Conservation (phyloP, 192 early-diverging fungal genomes). For the Coemansia sp. region DNA sequence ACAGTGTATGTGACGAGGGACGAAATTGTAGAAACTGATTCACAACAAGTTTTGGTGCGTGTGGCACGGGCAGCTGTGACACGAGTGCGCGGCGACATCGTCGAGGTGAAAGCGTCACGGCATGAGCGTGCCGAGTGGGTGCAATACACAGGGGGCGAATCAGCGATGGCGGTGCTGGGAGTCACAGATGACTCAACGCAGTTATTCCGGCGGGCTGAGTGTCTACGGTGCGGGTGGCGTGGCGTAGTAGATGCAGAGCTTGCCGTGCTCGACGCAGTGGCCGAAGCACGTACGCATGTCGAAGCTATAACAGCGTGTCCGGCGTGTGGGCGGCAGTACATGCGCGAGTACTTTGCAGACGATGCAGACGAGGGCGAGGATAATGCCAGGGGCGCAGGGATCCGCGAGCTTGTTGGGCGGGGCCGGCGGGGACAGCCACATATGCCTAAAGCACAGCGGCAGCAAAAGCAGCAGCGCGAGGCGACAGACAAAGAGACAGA, state of each 20-base stretch:
- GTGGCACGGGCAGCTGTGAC: conserved; percentile 13
- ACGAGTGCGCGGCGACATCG: conserved; percentile 7
- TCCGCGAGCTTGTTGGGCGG: background rate
- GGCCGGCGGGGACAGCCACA: background rate
- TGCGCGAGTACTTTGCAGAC: conserved; percentile 50
- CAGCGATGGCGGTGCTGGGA: background rate
- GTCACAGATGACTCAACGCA: conserved; percentile 11
- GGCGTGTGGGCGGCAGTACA: conserved; percentile 35
- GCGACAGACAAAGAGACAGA: conserved; percentile 2
- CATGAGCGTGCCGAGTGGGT: conserved; percentile 36
- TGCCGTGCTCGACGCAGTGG: conserved; percentile 16
- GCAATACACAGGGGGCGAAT: conserved; percentile 8
- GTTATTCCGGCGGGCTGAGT: conserved; percentile 51
- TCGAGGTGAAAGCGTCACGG: conserved; percentile 34
- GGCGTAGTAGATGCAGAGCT: conserved; percentile 41
- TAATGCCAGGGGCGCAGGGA: background rate
- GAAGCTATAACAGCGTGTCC: conserved; percentile 24
- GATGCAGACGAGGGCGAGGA: background rate
- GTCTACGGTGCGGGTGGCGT: conserved; percentile 49
- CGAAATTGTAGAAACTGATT: conserved; percentile 16
- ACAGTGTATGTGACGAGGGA: conserved; percentile 13
- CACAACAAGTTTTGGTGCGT: background rate
- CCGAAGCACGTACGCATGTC: background rate
- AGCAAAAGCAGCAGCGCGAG: background rate
- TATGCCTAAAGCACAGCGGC: background rate